Conservation (phyloP, 2,329 filamentous ascomycete species). For the Sclerotinia borealis region DNA sequence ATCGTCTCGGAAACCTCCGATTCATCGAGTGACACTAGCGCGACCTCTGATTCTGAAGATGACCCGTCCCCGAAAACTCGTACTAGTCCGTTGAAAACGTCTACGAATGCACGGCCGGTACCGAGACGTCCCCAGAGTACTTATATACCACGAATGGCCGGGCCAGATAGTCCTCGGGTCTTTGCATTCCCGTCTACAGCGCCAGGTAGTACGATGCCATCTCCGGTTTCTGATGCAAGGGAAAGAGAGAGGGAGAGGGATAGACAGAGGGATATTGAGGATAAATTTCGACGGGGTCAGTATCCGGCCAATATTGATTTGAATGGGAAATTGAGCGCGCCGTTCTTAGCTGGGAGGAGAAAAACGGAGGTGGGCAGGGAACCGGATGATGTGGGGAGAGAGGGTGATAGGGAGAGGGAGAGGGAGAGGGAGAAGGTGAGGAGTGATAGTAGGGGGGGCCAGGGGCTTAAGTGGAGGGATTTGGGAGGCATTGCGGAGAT, state of each 20-base stretch:
- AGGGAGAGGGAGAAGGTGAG: conserved; percentile 32
- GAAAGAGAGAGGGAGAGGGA: conserved; percentile 23
- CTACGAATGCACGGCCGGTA: background rate
- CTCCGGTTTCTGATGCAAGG: conserved; percentile 9
- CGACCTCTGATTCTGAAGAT: conserved; percentile 6
- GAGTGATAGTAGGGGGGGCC: conserved; percentile 11
- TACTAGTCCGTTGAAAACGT: background rate
- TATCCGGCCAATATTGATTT: conserved; percentile 27
- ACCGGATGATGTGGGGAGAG: conserved; percentile 30
- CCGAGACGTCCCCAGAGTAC: background rate
- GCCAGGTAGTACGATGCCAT: conserved; percentile 1
- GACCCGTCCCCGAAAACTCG: conserved; percentile 8
- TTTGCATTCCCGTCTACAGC: background rate
- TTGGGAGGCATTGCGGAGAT: conserved; percentile 11
- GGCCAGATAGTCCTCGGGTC: background rate
- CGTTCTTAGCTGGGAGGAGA: conserved; percentile 32
- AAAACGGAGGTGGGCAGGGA: conserved; percentile 22
- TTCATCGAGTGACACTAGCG: background rate
- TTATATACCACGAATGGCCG: background rate
- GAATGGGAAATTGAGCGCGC: conserved; percentile 28
- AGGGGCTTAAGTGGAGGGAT: conserved; percentile 6
- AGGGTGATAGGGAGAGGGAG: conserved; percentile 23
- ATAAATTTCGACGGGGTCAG: conserved; percentile 19
- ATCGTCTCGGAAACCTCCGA: background rate
- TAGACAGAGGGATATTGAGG: conserved; percentile 26